Evolutionary conservation across 441 rosid genomes (phyloP).

Genomic region (Melastoma candidum): DNA sequence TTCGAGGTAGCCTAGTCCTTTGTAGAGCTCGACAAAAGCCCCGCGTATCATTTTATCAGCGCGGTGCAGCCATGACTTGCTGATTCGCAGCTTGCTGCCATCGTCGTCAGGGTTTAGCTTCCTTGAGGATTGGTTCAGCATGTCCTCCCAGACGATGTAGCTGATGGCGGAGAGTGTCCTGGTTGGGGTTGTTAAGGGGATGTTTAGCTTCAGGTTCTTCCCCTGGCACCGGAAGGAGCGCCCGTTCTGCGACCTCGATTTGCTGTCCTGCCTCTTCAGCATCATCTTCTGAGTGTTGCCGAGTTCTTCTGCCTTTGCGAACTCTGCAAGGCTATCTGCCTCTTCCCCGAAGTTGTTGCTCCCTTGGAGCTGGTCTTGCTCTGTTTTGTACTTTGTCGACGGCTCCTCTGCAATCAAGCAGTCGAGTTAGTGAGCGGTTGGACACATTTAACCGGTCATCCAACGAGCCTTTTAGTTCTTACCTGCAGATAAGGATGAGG

Average conservation of each 20-base stretch:
- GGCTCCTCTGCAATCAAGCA: conserved; percentile 48
- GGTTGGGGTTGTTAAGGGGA: conserved; percentile 78
- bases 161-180: conserved; percentile 77
- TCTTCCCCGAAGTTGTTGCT: conserved; percentile 19
- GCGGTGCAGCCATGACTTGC: conserved; percentile 35
- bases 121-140: conserved; percentile 54
- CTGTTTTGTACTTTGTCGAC: conserved; percentile 43
- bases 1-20: conserved; percentile 65
- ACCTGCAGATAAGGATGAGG: conserved; percentile 75
- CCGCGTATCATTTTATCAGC: conserved; percentile 46
- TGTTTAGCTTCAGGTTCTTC: conserved; percentile 68
- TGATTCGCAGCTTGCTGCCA: conserved; percentile 32
- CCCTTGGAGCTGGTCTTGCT: conserved; percentile 32
- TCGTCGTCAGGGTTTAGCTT: conserved; percentile 43
- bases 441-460: not conserved
- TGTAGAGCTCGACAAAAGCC: conserved; percentile 54
- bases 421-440: not conserved
- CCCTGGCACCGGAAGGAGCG: conserved; percentile 57
- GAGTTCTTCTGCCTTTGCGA: conserved; percentile 11
- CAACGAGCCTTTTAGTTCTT: conserved; percentile 1
- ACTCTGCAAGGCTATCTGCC: conserved; percentile 19
- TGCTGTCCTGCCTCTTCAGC: conserved; percentile 37
- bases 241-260: conserved; percentile 37
- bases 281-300: conserved; percentile 24
- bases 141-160: conserved; percentile 63